These are phyloP conservation scores for Pachysolen tannophilus DNA, from an alignment of 805 yeast genomes.

Conservation along the genomic window DNA sequence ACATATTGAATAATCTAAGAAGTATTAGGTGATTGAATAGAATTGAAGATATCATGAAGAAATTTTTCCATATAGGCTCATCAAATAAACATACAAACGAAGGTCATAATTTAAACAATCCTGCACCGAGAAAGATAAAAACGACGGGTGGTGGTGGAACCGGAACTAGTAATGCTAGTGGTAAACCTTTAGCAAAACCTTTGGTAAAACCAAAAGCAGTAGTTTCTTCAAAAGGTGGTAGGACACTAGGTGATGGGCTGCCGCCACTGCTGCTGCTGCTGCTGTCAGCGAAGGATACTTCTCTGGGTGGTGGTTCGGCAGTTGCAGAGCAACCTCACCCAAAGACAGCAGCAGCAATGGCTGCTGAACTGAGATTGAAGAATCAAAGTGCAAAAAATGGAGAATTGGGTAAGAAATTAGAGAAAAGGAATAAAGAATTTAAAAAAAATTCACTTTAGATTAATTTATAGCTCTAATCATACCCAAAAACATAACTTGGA, in stretches of 20 bases:
- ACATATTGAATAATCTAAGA: no score
- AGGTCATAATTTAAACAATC: no score
- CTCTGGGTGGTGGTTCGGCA: neutral
- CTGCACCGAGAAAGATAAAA: neutral
- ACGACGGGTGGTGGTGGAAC: no score
- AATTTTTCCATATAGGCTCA: no score
- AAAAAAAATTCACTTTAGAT: no score
- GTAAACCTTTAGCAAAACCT: no score
- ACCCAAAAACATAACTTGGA: no score
- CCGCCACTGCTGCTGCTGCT: neutral
- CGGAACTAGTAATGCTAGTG: no score
- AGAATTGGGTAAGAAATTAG: constrained; percentile 6
- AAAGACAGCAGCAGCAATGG: constrained; percentile 7
- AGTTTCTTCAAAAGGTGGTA: neutral
- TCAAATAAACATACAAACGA: no score
- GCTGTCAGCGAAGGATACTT: neutral
- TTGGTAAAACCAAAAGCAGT: neutral
- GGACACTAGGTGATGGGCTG: neutral
- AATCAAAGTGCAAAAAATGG: constrained; percentile 5
- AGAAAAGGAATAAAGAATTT: constrained; percentile 1
- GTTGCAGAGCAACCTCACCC: constrained; percentile 1
- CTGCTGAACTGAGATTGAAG: constrained; percentile 5
- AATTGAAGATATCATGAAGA: no score
- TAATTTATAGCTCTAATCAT: no score
- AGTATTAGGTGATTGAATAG: no score